Evolutionary conservation across 2,329 filamentous ascomycete species (phyloP), one percentile per base, ranked within the genome.

Genomic region (Ceratocystis colombiana): DNA sequence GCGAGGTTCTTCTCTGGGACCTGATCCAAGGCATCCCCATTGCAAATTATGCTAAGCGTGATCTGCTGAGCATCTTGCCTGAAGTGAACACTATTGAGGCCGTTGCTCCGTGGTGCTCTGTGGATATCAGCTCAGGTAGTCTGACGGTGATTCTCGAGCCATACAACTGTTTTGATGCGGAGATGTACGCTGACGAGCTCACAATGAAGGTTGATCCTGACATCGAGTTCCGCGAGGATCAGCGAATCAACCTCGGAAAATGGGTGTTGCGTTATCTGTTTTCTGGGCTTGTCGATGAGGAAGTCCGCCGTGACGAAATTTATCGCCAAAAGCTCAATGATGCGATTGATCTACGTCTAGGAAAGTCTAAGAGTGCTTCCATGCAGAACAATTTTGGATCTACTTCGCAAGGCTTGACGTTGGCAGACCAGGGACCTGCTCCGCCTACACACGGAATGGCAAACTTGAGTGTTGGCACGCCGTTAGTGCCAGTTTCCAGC

Each of bases 201-300:
- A 80, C 86, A 50, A 71, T 93, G 65, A 82, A 88, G 10, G 87
- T 90, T 69, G 79, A 84, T n/a, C 79, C 88, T 20, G 87, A 92
- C 12, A 50, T 67, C 25, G 66, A 67, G n/a, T 96, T 96, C 72
- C 82, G 88, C 67, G 93, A 97, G 71, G 94, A 99, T 71, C 93
- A 97, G 77, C 85, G 94, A 77, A 96, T 97, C 75, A 97, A 96
- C 72, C 84, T 97, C 59, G 94, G 94, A 7, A 96, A 96, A 79
- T 99, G 94, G 94, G 85, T 97, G 59, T 78, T 99, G 68, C 85
- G 94, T 44, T 96, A 96, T 75, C 81, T 99, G 0, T 99, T 99
- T 76, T 86, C 88, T 8, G 88, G 88, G 66, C 79, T 97, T 53
- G 88, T 99, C 65, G 89, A 96, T 68, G 92, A 96, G 74, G 90